These are phyloP conservation scores for Sporothrix mexicana DNA, from an alignment of 2,329 filamentous ascomycete genomes.

Conservation along the genomic window DNA sequence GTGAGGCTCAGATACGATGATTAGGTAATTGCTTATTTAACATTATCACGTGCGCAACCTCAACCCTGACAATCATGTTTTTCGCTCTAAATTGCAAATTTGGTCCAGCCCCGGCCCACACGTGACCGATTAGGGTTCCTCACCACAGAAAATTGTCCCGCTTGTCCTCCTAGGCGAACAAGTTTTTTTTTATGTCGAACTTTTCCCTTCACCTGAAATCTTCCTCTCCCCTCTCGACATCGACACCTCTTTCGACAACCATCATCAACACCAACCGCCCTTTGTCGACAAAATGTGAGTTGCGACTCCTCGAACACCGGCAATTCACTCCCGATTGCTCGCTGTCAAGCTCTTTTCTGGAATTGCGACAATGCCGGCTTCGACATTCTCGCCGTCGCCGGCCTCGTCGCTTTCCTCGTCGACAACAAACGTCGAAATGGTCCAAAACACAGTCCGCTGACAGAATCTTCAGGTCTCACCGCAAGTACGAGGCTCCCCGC, in stretches of 20 bases:
- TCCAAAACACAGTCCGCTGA: conserved; percentile 1
- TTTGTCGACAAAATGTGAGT: conserved; percentile 36
- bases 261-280: conserved; percentile 31
- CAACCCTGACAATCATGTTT: neutral
- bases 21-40: neutral
- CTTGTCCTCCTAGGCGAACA: conserved; percentile 28
- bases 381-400: neutral
- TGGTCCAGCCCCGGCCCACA: conserved; percentile 15
- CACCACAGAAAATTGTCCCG: conserved; percentile 35
- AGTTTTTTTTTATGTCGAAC: conserved; percentile 34
- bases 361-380: conserved; percentile 12
- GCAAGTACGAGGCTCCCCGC: conserved; percentile 80
- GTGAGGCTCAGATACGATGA: neutral
- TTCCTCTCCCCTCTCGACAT: conserved; percentile 31
- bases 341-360: neutral
- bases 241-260: conserved; percentile 32
- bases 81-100: neutral
- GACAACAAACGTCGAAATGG: neutral
- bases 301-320: neutral
- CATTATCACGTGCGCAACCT: neutral
- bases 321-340: neutral
- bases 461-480: conserved; percentile 53
- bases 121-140: conserved; percentile 37
- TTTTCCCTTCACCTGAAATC: conserved; percentile 33
- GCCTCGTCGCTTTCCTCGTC: neutral